Evolutionary conservation across 2,329 filamentous ascomycete genomes (phyloP), one percentile per base, ranked within the genome.

Genomic region (Phialophora tarda): DNA sequence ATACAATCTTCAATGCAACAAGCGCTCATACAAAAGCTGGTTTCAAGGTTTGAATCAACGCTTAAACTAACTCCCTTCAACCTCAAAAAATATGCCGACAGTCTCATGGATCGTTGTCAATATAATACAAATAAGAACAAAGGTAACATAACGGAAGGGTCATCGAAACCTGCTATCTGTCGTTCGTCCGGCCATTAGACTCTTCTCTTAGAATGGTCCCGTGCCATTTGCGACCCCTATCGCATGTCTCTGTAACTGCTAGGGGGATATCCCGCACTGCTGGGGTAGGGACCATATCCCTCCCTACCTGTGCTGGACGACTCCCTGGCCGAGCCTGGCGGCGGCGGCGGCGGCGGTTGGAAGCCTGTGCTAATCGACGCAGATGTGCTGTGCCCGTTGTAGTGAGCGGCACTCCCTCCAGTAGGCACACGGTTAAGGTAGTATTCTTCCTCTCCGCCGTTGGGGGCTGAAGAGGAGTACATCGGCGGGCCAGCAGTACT

Each of bases 381-480:
- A 3, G 68, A 48, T 11, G 58, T 56, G 21, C 47, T 56, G 51
- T 70, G 47, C 6, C 56, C 56, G 14, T 56, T 62, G 41, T 68
- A 63, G 21, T 59, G 23, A 54, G 59, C 11, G 28, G 30, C 10
- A n/a, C 14, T 28, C 11, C 59, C 58, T 28, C 58, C 57, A 14
- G 59, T n/a, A 28, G 62, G 65, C 24, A 51, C 30, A 6, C 59
- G 65, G 32, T 66, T 66, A 6, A 66, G 67, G 57, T 71, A 71
- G 54, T 70, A 71, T 7, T 71, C 69, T 62, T 71, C 69, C 10
- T 71, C 69, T 23, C 41, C 58, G 24, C 44, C 59, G 17, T 28
- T 47, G 41, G 58, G 47, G 14, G 32, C 11, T 30, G 59, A 59
- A 24, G 28, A 47, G 24, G 57, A 61, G 47, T 61, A 61, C 28